phyloP scores from a whole-genome alignment of 1,284 basidiomycete genomes.

The Apiotrichum domesticum region DNA sequence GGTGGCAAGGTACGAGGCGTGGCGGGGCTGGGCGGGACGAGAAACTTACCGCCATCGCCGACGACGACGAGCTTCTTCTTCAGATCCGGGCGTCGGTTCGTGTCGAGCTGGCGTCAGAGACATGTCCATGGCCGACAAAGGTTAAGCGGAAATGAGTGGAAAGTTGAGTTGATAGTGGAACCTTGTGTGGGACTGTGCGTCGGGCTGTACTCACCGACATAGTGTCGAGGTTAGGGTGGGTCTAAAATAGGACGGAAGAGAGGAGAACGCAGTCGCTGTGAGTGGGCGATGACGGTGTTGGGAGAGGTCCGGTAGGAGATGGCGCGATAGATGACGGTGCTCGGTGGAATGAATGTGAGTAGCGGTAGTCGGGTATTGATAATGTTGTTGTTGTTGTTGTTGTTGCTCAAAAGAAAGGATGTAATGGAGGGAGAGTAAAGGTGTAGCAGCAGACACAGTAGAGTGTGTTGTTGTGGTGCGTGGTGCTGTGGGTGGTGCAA shows the following conservation, averaged over 20 bases:
- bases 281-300: neutral
- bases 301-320: neutral
- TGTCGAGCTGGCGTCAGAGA: conserved; percentile 8
- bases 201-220: conserved; percentile 1
- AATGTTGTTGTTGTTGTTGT: too few relatives aligned
- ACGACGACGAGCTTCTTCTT: conserved; percentile 88
- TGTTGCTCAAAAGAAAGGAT: too few relatives aligned
- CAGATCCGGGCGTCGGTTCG: conserved; percentile 58
- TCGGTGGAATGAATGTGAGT: too few relatives aligned
- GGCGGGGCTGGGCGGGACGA: neutral
- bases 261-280: neutral
- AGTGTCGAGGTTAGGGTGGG: neutral
- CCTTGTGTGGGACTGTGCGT: neutral
- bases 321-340: too few relatives aligned
- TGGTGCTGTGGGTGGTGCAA: too few relatives aligned
- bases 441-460: too few relatives aligned
- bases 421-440: too few relatives aligned
- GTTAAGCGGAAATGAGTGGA: too few relatives aligned
- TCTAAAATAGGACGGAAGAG: too few relatives aligned
- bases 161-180: too few relatives aligned
- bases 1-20: neutral
- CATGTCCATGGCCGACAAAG: too few relatives aligned
- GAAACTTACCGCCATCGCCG: conserved; percentile 27
- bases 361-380: neutral
- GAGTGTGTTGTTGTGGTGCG: too few relatives aligned